Conservation (phyloP, 1,284 basidiomycete genomes). For the Tylopilus sp. region DNA sequence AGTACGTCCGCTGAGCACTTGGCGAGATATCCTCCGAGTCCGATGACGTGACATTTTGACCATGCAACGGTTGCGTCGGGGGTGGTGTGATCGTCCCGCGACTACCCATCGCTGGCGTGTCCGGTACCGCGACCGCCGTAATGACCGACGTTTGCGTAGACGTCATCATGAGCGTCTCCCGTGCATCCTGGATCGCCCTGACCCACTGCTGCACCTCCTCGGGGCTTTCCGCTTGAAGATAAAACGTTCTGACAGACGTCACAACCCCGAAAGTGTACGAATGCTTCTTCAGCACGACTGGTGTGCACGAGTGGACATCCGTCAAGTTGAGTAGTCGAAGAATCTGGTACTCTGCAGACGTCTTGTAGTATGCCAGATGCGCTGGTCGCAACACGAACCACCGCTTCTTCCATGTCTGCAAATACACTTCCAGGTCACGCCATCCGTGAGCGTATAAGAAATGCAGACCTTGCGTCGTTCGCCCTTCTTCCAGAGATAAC, state of each 20-base stretch:
- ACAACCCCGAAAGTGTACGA: constrained; percentile 90
- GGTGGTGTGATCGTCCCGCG: constrained; percentile 41
- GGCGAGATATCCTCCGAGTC: constrained; percentile 71
- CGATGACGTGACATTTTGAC: constrained; percentile 57
- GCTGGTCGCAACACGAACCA: constrained; percentile 96
- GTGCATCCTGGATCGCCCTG: constrained; percentile 72
- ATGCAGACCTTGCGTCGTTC: constrained; percentile 86
- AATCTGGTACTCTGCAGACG: constrained; percentile 87
- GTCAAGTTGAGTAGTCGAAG: constrained; percentile 85
- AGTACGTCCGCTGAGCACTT: constrained; percentile 36
- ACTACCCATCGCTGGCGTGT: constrained; percentile 32
- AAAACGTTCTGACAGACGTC: constrained; percentile 88
- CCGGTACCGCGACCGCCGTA: constrained; percentile 47
- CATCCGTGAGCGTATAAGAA: constrained; percentile 7
- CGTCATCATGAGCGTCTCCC: constrained; percentile 59
- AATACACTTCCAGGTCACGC: constrained; percentile 12
- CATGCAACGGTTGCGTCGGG: constrained; percentile 34
- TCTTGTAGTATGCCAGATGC: constrained; percentile 97
- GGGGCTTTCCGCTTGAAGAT: constrained; percentile 75
- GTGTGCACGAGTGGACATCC: constrained; percentile 89
- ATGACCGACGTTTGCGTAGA: constrained; percentile 54
- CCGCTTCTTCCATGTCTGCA: constrained; percentile 95
- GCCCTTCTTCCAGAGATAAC: constrained; percentile 94
- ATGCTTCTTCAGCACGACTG: constrained; percentile 87
- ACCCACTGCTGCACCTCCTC: constrained; percentile 86